Percentiles rank a stretch among this genome's conserved stretches.
Conservation (phyloP, 1,284 basidiomycete genomes). For the Inonotus hispidus region DNA sequence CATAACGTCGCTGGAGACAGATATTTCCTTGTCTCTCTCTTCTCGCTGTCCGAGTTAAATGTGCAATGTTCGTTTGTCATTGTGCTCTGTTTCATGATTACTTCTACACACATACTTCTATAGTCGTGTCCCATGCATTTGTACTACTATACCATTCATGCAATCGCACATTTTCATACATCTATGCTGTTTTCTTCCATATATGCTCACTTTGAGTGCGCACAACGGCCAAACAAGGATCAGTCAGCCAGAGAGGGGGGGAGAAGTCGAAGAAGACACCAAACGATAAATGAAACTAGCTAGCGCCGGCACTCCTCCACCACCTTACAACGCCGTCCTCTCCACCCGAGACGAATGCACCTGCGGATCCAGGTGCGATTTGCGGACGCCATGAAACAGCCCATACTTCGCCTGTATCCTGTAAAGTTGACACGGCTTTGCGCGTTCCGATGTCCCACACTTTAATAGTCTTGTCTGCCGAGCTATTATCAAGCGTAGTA, state of each 20-base stretch:
- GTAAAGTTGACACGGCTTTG: conserved; percentile 69
- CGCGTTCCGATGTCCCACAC: conserved; percentile 84
- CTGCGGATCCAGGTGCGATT: conserved; percentile 45
- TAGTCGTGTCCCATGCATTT: background rate
- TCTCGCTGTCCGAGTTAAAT: too few species aligned
- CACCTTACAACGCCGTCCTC: conserved; percentile 76
- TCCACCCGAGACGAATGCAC: conserved; percentile 74
- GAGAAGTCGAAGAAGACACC: too few species aligned
- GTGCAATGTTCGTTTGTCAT: background rate
- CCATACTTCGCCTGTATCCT: conserved; percentile 82
- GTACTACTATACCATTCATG: background rate
- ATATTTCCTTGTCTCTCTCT: background rate
- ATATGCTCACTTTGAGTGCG: too few species aligned
- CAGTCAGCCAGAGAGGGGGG: too few species aligned
- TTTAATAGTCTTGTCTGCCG: conserved; percentile 80
- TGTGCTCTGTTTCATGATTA: background rate
- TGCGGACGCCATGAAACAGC: conserved; percentile 77
- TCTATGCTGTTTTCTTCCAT: background rate
- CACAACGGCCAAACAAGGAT: too few species aligned
- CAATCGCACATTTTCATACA: background rate
- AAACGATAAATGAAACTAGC: conserved; percentile 19
- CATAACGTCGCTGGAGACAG: conserved; percentile 8
- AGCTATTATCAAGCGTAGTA: conserved; percentile 39
- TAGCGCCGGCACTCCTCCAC: conserved; percentile 65
- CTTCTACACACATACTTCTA: background rate